Percentiles rank a stretch among this genome's conserved stretches.
Conservation (phyloP, 78 protist genomes). For the Trichosphaerium sp. region DNA sequence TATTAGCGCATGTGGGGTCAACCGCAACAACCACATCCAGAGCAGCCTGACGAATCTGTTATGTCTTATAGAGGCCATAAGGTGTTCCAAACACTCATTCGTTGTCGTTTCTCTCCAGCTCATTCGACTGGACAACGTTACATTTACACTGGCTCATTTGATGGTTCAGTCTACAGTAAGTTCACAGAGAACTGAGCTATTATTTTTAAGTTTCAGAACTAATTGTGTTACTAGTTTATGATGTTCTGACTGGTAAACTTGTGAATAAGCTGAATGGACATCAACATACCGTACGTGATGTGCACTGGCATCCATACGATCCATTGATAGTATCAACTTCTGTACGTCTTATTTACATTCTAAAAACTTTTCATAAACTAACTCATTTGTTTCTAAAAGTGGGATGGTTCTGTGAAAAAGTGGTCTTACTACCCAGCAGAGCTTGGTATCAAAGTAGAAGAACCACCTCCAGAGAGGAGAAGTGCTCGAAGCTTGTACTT, state of each 20-base stretch:
- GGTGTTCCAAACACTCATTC: constrained; percentile 46
- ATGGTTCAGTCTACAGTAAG: constrained; percentile 38
- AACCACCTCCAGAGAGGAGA: too few species aligned
- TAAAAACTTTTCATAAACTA: too few species aligned
- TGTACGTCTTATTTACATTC: constrained; percentile 11
- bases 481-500: too few species aligned
- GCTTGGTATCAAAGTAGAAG: too few species aligned
- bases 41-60: constrained; percentile 14
- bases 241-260: constrained; percentile 24
- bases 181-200: background rate
- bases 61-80: constrained; percentile 50
- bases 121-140: constrained; percentile 66
- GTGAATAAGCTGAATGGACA: constrained; percentile 2
- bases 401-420: too few species aligned
- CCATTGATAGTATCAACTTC: constrained; percentile 3
- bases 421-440: too few species aligned
- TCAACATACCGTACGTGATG: constrained; percentile 1
- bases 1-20: constrained; percentile 6
- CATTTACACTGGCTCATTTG: constrained; percentile 51
- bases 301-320: constrained; percentile 19
- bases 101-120: constrained; percentile 56
- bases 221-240: constrained; percentile 6
- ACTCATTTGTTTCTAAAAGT: too few species aligned
- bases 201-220: background rate
- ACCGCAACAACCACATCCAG: background rate